Evolutionary conservation across 1,139 yeast species (phyloP).

Genomic region (Wickerhamiella infanticola): DNA sequence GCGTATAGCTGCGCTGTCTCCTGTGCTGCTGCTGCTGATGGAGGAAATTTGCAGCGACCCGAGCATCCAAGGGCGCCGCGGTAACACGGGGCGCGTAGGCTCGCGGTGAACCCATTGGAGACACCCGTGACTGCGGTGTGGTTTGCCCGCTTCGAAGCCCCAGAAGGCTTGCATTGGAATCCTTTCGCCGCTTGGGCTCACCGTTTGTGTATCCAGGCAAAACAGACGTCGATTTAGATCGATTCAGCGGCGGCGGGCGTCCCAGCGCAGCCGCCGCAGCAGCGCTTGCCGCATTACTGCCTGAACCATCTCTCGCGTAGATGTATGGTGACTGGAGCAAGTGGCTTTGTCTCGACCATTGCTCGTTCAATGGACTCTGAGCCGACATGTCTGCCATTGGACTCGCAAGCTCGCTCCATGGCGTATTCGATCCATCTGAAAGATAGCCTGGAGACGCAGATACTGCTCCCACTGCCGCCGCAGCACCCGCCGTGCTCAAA

Average conservation of each 20-base stretch:
- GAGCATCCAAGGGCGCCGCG: not conserved
- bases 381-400: not conserved
- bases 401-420: not conserved
- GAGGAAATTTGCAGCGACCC: not conserved
- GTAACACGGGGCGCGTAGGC: not conserved
- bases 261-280: not conserved
- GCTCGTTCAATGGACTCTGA: not conserved
- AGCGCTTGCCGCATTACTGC: not conserved
- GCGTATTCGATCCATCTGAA: not conserved
- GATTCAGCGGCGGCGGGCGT: not conserved
- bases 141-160: not conserved
- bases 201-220: not conserved
- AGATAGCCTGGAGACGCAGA: not conserved
- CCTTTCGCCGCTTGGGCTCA: slow-evolving; percentile 1
- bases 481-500: not conserved
- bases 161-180: not conserved
- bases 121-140: not conserved
- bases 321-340: not conserved
- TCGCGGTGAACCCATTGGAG: not conserved
- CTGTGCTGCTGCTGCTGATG: not conserved
- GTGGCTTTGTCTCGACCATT: not conserved
- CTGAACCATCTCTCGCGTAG: not conserved
- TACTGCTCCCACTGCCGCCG: not conserved
- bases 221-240: not conserved
- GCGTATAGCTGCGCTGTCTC: slow-evolving; percentile 2